Evolutionary conservation across 2,329 filamentous ascomycete species (phyloP).

Genomic region (Microsporum ferrugineum): DNA sequence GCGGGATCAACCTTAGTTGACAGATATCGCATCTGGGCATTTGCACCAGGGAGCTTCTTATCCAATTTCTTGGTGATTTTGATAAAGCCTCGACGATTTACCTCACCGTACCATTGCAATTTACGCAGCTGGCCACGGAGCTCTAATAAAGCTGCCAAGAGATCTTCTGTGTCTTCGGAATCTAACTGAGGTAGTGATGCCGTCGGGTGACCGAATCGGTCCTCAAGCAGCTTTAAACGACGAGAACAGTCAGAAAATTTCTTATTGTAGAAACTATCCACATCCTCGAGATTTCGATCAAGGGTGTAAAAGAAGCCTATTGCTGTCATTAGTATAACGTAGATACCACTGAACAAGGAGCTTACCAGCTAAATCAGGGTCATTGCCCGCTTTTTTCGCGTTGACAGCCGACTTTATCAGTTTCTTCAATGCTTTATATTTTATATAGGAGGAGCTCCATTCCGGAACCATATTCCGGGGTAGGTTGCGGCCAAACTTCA

Average conservation of each 20-base stretch:
- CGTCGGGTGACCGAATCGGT: constrained; percentile 67
- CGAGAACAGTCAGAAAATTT: constrained; percentile 78
- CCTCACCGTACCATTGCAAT: constrained; percentile 93
- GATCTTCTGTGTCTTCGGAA: constrained; percentile 78
- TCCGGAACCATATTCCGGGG: constrained; percentile 41
- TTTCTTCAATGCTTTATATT: constrained; percentile 62
- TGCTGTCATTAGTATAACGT: constrained; percentile 18
- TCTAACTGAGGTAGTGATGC: constrained; percentile 64
- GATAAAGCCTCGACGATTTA: constrained; percentile 86
- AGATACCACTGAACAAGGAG: constrained; percentile 29
- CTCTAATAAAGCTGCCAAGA: constrained; percentile 81
- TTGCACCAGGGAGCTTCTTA: constrained; percentile 71
- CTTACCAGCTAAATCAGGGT: constrained; percentile 85
- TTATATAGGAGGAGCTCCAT: constrained; percentile 41
- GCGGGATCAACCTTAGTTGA: constrained; percentile 81
- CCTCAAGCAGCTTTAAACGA: constrained; percentile 72
- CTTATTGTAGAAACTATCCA: constrained; percentile 94
- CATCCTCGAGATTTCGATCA: constrained; percentile 93
- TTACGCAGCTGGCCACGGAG: constrained; percentile 78
- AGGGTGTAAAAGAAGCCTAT: constrained; percentile 95
- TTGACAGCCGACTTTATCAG: constrained; percentile 70
- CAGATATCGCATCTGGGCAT: constrained; percentile 75
- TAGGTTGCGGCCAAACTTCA: constrained; percentile 43
- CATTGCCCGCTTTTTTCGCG: constrained; percentile 55
- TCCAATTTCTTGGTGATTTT: constrained; percentile 99